These are phyloP conservation scores for Pleurotus salmoneostramineus DNA, from an alignment of 768 basidiomycete genomes.

Conservation along the genomic window DNA sequence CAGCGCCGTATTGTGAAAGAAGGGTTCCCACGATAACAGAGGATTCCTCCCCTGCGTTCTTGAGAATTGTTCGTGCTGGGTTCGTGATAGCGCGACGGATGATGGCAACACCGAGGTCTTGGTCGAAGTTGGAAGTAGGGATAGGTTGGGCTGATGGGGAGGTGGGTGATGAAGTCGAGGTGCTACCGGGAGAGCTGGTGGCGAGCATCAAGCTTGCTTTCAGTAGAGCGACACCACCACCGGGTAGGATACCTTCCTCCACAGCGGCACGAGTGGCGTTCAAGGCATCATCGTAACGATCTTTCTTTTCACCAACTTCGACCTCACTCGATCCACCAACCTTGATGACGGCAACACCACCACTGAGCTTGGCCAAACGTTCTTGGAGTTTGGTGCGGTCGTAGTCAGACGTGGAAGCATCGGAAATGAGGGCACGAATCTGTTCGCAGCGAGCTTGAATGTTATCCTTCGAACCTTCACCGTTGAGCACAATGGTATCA, in stretches of 20 bases:
- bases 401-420: constrained; percentile 86
- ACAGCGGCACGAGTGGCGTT: constrained; percentile 99
- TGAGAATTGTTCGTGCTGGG: constrained; percentile 84
- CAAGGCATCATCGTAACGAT: constrained; percentile 93
- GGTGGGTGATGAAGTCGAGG: constrained; percentile 45
- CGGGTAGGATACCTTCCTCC: constrained; percentile 97
- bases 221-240: constrained; percentile 91
- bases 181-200: constrained; percentile 44
- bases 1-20: constrained; percentile 57
- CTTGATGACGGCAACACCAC: constrained; percentile 98
- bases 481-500: constrained; percentile 95
- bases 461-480: constrained; percentile 84
- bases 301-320: constrained; percentile 99
- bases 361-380: constrained; percentile 91
- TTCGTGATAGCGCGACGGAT: constrained; percentile 81
- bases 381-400: constrained; percentile 96
- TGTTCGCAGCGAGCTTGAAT: constrained; percentile 96
- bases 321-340: constrained; percentile 93
- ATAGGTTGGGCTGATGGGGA: constrained; percentile 64
- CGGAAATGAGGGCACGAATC: constrained; percentile 79
- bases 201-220: constrained; percentile 76
- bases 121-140: constrained; percentile 90
- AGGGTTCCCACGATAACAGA: constrained; percentile 91
- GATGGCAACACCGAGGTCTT: constrained; percentile 92
- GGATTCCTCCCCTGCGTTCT: constrained; percentile 93